Evolutionary conservation across 257 asterid species (phyloP), one percentile per base, ranked within the genome.

Genomic region (Marsdenia floribunda): DNA sequence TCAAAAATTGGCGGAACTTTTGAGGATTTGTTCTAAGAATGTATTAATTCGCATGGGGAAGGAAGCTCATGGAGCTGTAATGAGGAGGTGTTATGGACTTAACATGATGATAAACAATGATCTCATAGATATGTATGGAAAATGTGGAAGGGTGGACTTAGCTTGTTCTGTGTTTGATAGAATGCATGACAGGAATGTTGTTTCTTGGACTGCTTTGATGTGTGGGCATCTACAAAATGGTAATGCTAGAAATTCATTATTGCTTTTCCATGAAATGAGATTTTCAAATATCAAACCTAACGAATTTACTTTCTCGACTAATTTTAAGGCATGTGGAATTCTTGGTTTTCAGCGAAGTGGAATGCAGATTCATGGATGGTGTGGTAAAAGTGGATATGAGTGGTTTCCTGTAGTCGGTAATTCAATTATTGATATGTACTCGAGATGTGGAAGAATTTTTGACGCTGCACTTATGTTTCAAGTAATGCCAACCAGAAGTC

Each of bases 171-270:
- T 88, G 91, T 90, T 90, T 53, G 85, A 84, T 53, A 68, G 24
- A 86, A 90, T 90, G 96, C 83, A 75, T 59, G 78, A 82, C 15
- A 85, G 91, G 19, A 84, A 84, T 71, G 87, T 86, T 49, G 91
- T 89, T 68, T 85, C 93, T 60, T 88, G 93, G 93, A 85, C 93
- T 33, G 75, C 89, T 63, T 74, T 86, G 26, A 86, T 86, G 88
- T 81, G 87, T 75, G 91, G 84, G 49, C 78, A 83, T 78, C 55
- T 89, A 60, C 80, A 67, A 53, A 21, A 47, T 19, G 80, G 82
- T 74, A 72, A 80, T 61, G 83, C 81, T 4, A 72, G 71, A 64
- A 83, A 77, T n/a, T 79, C 84, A 1, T 67, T 87, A 19, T 73
- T 75, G 74, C 90, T 87, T 57, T 75, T 86, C 13, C 57, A 77